Conservation (phyloP, 345 rosid genomes). For the Salix purpurea region DNA sequence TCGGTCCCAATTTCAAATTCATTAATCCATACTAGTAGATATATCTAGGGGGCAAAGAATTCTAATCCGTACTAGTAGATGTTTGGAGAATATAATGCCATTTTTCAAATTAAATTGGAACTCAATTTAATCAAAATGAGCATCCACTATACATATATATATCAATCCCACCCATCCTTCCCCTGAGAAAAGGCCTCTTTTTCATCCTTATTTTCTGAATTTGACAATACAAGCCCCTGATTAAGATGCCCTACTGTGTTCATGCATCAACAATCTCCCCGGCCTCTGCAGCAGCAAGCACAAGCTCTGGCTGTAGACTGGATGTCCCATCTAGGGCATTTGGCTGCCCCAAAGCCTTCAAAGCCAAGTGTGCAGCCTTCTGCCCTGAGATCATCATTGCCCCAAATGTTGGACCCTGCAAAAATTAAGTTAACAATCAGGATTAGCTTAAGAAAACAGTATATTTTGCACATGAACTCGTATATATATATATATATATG, state of each 20-base stretch:
- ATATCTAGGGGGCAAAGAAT: too few relatives aligned
- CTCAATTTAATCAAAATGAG: too few relatives aligned
- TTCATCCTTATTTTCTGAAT: not conserved
- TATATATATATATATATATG: not conserved
- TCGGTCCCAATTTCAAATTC: too few relatives aligned
- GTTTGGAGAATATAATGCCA: too few relatives aligned
- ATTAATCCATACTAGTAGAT: too few relatives aligned
- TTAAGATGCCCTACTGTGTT: not conserved
- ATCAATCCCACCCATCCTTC: too few relatives aligned
- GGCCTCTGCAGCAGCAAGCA: not conserved
- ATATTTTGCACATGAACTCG: not conserved
- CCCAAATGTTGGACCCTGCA: conserved; percentile 25
- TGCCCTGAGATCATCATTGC: conserved; percentile 30
- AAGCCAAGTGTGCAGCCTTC: conserved; percentile 26
- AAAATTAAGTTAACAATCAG: not conserved
- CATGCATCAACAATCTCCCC: conserved; percentile 2
- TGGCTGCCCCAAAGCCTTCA: conserved; percentile 24
- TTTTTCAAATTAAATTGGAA: too few relatives aligned
- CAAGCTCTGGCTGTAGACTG: not conserved
- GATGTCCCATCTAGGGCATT: conserved; percentile 13
- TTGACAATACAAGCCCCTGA: not conserved
- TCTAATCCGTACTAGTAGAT: too few relatives aligned
- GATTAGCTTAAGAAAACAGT: not conserved
- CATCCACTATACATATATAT: too few relatives aligned
- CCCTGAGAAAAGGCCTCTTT: too few relatives aligned